Evolutionary conservation across 1,284 basidiomycete genomes (phyloP).

Genomic region (Sporisorium iseilematis-ciliati): DNA sequence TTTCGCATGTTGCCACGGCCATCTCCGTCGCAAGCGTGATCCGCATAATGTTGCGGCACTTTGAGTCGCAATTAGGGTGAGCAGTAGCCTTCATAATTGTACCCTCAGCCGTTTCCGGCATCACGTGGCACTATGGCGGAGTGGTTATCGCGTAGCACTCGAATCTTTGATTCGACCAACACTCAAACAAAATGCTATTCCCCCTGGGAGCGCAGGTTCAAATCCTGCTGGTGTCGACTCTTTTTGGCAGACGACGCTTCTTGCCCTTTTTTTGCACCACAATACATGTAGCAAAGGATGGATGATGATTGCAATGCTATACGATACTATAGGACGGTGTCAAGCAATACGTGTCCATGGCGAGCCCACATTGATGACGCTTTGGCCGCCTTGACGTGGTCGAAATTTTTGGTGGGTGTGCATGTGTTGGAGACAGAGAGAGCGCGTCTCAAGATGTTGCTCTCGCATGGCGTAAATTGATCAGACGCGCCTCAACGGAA

Average conservation of each 20-base stretch:
- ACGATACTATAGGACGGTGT: not conserved
- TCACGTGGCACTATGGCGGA: constrained; percentile 37
- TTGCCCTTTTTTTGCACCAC: not conserved
- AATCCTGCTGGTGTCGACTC: constrained; percentile 38
- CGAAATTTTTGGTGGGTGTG: not conserved
- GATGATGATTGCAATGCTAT: not conserved
- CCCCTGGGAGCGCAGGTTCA: constrained; percentile 39
- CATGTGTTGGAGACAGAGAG: not conserved
- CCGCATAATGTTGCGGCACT: too few relatives aligned
- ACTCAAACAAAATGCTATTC: constrained; percentile 37
- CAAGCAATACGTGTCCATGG: too few relatives aligned
- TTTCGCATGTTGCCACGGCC: too few relatives aligned
- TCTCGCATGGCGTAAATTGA: constrained; percentile 23
- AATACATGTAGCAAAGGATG: not conserved
- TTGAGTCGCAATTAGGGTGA: too few relatives aligned
- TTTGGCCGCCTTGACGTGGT: not conserved
- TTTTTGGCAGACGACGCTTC: too few relatives aligned
- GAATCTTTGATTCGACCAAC: constrained; percentile 20
- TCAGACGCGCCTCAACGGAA: not conserved
- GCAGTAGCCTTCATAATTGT: too few relatives aligned
- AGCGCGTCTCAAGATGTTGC: not conserved
- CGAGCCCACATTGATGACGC: too few relatives aligned
- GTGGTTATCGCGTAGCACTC: constrained; percentile 39
- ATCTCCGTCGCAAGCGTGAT: too few relatives aligned
- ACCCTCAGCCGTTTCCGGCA: too few relatives aligned